phyloP scores from a whole-genome alignment of 1,284 basidiomycete genomes.

The Melampsora medusae region DNA sequence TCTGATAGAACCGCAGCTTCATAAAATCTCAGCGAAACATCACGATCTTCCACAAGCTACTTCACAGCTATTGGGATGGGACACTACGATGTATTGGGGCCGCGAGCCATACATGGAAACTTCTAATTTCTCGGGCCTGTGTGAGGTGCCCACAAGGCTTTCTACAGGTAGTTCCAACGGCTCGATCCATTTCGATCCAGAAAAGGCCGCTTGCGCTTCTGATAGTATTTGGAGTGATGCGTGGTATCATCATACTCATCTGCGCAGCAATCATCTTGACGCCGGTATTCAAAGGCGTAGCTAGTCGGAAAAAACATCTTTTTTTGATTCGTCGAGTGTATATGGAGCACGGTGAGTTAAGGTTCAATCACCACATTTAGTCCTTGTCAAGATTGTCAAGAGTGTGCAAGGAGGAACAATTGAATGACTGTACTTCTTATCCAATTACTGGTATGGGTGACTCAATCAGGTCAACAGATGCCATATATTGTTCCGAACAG shows the following conservation, averaged over 20 bases:
- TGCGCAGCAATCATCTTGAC: not conserved
- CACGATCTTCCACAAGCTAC: not conserved
- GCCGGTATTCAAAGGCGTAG: not conserved
- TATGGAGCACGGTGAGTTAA: not conserved
- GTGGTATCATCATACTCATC: not conserved
- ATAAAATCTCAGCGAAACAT: too few species aligned
- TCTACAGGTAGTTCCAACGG: too few species aligned
- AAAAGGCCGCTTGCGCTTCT: not conserved
- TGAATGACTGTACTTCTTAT: not conserved
- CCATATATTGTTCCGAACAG: not conserved
- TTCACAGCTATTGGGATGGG: constrained; percentile 1
- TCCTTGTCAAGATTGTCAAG: too few species aligned
- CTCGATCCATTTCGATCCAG: too few species aligned
- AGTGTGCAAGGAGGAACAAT: too few species aligned
- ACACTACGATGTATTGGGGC: constrained; percentile 2
- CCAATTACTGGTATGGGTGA: too few species aligned
- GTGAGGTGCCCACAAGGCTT: too few species aligned
- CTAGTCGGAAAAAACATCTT: not conserved
- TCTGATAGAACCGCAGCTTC: too few species aligned
- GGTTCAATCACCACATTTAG: too few species aligned
- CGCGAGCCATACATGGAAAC: not conserved
- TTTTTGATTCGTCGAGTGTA: not conserved
- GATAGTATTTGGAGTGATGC: not conserved
- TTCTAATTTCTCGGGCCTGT: not conserved
- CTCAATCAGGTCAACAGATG: not conserved